Percentiles rank a stretch among this genome's conserved stretches.
phyloP scores from a whole-genome alignment of 495 filamentous ascomycete species.

The Staphylotrichum tortipilum region DNA sequence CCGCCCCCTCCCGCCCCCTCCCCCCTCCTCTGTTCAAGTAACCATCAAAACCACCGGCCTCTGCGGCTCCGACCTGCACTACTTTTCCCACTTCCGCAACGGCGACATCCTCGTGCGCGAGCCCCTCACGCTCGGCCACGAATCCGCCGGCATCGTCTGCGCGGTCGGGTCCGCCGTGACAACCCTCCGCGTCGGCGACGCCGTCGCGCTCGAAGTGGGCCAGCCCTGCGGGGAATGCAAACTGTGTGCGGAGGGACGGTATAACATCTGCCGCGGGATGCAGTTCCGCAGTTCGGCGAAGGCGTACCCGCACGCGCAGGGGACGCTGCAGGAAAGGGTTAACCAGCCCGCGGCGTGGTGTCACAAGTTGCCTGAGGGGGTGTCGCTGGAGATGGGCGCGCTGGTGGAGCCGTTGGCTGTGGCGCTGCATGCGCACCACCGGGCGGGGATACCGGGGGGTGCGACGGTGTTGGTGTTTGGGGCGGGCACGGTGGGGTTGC shows the following conservation, averaged over 20 bases:
- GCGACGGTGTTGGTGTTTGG: conserved; percentile 65
- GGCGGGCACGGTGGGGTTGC: conserved; percentile 70
- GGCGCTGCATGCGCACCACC: conserved; percentile 62
- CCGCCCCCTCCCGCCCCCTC: no score
- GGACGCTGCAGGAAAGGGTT: conserved; percentile 70
- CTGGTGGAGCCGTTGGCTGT: conserved; percentile 74
- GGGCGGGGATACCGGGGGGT: conserved; percentile 46
- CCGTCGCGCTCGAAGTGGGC: conserved; percentile 78
- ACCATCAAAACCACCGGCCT: conserved; percentile 52
- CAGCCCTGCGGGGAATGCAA: conserved; percentile 64
- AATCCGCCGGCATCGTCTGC: conserved; percentile 50
- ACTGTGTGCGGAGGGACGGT: conserved; percentile 58
- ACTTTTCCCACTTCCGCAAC: conserved; percentile 59
- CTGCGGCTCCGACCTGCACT: conserved; percentile 63
- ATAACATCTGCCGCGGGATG: conserved; percentile 81
- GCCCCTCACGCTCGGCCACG: conserved; percentile 55
- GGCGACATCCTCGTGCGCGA: conserved; percentile 56
- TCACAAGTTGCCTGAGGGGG: conserved; percentile 55
- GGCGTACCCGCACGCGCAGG: conserved; percentile 68
- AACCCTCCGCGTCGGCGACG: conserved; percentile 50
- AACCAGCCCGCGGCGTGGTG: conserved; percentile 66
- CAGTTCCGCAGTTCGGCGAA: conserved; percentile 73
- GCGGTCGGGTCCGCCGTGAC: conserved; percentile 43
- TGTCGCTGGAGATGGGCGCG: conserved; percentile 62
- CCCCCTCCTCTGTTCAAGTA: conserved; percentile 45